A percentile compares a stretch with the other conserved stretches of the same genome.
These are phyloP conservation scores for Phytophthora quininea DNA, from an alignment of 352 stramenopile genomes.

Conservation along the genomic window DNA sequence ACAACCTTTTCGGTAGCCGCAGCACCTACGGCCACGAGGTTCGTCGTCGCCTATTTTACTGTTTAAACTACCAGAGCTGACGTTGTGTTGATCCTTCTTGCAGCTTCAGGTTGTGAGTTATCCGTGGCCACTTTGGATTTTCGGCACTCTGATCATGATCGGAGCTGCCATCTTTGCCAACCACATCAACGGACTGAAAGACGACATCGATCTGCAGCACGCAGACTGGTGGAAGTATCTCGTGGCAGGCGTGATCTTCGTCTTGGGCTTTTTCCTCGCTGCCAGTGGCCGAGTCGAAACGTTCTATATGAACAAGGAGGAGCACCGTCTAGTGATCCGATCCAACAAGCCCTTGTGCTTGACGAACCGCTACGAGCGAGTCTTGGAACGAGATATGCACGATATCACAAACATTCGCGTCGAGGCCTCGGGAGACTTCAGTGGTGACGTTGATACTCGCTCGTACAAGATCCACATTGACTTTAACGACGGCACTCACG, in stretches of 20 bases:
- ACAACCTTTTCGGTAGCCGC: slow-evolving; percentile 41
- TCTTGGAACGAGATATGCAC: slow-evolving; percentile 58
- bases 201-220: slow-evolving; percentile 17
- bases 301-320: slow-evolving; percentile 65
- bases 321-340: slow-evolving; percentile 38
- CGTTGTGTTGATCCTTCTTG: no score
- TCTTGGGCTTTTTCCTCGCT: slow-evolving; percentile 46
- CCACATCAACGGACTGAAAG: slow-evolving; percentile 42
- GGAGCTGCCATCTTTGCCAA: slow-evolving; percentile 64
- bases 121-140: slow-evolving; percentile 63
- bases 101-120: slow-evolving; percentile 67
- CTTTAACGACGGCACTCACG: slow-evolving; percentile 64
- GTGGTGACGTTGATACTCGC: slow-evolving; percentile 68
- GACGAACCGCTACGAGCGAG: slow-evolving; percentile 35
- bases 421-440: slow-evolving; percentile 67
- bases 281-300: slow-evolving; percentile 64
- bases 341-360: slow-evolving; percentile 63
- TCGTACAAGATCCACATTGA: slow-evolving; percentile 79
- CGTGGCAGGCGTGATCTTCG: slow-evolving; percentile 58
- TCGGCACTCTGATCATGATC: slow-evolving; percentile 57
- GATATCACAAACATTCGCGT: slow-evolving; percentile 68
- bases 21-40: slow-evolving; percentile 34
- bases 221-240: slow-evolving; percentile 75
- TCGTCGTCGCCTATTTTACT: slow-evolving; percentile 4
- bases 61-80: not conserved